Evolutionary conservation across 306 rosid species (phyloP), one percentile per base, ranked within the genome.

Genomic region (Arachis stenosperma): DNA sequence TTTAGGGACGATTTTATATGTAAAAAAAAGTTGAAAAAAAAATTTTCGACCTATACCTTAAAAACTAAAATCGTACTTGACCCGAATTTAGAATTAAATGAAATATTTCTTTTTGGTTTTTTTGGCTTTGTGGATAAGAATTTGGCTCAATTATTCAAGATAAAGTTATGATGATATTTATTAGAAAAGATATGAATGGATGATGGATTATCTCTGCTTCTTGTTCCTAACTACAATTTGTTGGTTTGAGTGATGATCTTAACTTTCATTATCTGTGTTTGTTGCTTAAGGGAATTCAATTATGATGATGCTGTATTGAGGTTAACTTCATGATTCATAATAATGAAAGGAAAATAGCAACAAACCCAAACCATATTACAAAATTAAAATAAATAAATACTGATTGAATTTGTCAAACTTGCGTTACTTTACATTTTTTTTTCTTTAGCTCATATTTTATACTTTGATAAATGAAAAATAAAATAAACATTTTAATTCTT

Each of bases 341-440:
- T 57, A 54, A 67, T 53, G 73, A 63, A 67, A 42, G 59, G 43
- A 46, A 33, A 66, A 66, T 10, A 42, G n/a, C 74, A 78, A 37
- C 48, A 67, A 30, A 55, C 69, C 62, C 48, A 67, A 30, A 55
- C 69, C 62, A 39, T 61, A 63, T 61, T 58, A 22, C 13, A 11
- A 48, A 48, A 11, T 12, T 3, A 48, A 2, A 41, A 74, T 37
- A 64, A 56, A 15, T 37, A 36, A 37, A 43, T 33, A 9, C 73
- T 63, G 64, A 80, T 64, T 71, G 81, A 76, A 69, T 53, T 69
- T 56, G 70, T 69, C 65, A 65, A 54, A 75, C 27, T 75, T 60
- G 27, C 71, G 1, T 22, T 22, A 22, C 27, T 22, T 22, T 22
- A 22, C 27, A 22, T 22, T 22, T 22, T 22, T 22, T 17, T 22